These are phyloP conservation scores for Psilocybe cyanescens DNA, from an alignment of 768 basidiomycete genomes.

Conservation along the genomic window DNA sequence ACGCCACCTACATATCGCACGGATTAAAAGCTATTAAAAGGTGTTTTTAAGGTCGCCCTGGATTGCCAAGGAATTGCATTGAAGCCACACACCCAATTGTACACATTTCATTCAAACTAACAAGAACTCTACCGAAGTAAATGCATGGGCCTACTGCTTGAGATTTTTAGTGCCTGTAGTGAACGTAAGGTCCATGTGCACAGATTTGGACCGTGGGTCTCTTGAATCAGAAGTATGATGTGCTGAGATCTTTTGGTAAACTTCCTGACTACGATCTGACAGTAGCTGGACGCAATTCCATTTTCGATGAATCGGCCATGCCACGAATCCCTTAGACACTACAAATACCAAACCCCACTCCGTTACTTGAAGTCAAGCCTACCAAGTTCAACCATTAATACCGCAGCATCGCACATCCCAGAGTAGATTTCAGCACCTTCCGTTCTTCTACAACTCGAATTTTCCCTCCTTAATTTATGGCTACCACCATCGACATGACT, in stretches of 20 bases:
- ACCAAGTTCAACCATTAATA: background rate
- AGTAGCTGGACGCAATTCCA: slow-evolving; percentile 1
- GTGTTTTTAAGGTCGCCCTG: background rate
- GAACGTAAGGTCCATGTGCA: background rate
- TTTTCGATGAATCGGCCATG: slow-evolving; percentile 9
- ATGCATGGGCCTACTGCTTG: background rate
- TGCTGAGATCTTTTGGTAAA: slow-evolving; percentile 6
- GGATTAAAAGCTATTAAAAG: background rate
- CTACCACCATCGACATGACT: too few species aligned
- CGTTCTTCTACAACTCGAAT: too few species aligned
- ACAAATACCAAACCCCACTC: slow-evolving; percentile 29
- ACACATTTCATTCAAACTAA: background rate
- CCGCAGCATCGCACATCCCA: too few species aligned
- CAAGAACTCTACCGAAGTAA: background rate
- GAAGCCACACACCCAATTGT: background rate
- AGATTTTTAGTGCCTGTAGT: background rate
- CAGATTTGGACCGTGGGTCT: background rate
- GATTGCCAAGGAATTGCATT: slow-evolving; percentile 9
- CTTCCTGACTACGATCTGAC: slow-evolving; percentile 13
- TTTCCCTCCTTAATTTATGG: too few species aligned
- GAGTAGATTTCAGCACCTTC: too few species aligned
- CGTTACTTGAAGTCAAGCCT: background rate
- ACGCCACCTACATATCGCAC: slow-evolving; percentile 26
- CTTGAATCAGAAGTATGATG: background rate
- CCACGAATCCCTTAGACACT: slow-evolving; percentile 13